A percentile compares a stretch with the other conserved stretches of the same genome.
Conservation (phyloP, 1,284 basidiomycete species). For the Irpex sp. region DNA sequence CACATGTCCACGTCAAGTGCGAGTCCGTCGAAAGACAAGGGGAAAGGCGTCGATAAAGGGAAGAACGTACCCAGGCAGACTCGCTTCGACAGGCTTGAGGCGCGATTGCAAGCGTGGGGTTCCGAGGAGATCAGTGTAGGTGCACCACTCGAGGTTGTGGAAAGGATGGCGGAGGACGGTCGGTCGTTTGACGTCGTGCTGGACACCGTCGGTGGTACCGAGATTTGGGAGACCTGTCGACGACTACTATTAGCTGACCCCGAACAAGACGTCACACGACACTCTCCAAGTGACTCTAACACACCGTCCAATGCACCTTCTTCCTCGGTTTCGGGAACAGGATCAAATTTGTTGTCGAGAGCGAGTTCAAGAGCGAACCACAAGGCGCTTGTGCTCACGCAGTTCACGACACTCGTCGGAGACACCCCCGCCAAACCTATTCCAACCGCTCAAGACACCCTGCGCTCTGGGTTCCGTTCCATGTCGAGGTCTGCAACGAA, state of each 20-base stretch:
- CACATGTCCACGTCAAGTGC: background rate
- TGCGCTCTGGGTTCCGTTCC: slow-evolving; percentile 65
- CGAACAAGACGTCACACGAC: slow-evolving; percentile 13
- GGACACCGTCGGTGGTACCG: slow-evolving; percentile 77
- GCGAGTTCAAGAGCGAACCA: slow-evolving; percentile 16
- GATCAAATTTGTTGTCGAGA: slow-evolving; percentile 4
- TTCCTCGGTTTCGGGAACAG: background rate
- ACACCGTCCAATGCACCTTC: slow-evolving; percentile 5
- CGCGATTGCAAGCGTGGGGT: slow-evolving; percentile 57
- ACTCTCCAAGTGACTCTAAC: slow-evolving; percentile 14
- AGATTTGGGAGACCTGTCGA: slow-evolving; percentile 70
- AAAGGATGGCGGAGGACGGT: slow-evolving; percentile 47
- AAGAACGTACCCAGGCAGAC: slow-evolving; percentile 7
- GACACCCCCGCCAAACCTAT: slow-evolving; percentile 59
- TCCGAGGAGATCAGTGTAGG: slow-evolving; percentile 64
- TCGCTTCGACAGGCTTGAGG: slow-evolving; percentile 41
- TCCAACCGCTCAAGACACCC: slow-evolving; percentile 66
- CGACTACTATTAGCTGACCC: slow-evolving; percentile 43
- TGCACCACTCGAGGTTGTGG: slow-evolving; percentile 52
- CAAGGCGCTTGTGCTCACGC: slow-evolving; percentile 28
- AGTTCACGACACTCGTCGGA: slow-evolving; percentile 77
- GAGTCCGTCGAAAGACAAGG: background rate
- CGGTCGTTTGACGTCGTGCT: slow-evolving; percentile 75
- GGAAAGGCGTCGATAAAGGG: background rate
- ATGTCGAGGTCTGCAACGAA: slow-evolving; percentile 29